phyloP scores from a whole-genome alignment of 1,139 yeast species.

The Oligophagozyma castellii region DNA sequence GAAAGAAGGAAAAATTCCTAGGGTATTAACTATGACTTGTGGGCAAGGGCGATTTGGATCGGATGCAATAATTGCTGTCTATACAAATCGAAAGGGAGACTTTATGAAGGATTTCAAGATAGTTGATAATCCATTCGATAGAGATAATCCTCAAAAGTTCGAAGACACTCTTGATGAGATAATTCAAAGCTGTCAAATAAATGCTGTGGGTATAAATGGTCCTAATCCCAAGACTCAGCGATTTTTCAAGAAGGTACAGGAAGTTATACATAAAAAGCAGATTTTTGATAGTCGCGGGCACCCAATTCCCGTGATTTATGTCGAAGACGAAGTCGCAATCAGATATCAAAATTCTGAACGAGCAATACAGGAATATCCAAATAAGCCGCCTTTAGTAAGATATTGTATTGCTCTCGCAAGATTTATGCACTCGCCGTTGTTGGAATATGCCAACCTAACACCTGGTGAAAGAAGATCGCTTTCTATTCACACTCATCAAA shows the following conservation, averaged over 20 bases:
- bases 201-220: slow-evolving; percentile 83
- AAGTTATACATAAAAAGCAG: slow-evolving; percentile 44
- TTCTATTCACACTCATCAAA: slow-evolving; percentile 64
- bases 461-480: slow-evolving; percentile 53
- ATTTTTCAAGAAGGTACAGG: slow-evolving; percentile 43
- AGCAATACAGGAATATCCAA: slow-evolving; percentile 73
- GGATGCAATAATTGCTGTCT: slow-evolving; percentile 79
- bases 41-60: slow-evolving; percentile 73
- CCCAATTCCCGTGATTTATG: slow-evolving; percentile 48
- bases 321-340: slow-evolving; percentile 87
- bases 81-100: slow-evolving; percentile 68
- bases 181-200: slow-evolving; percentile 48
- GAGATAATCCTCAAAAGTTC: slow-evolving; percentile 35
- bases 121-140: slow-evolving; percentile 47
- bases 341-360: slow-evolving; percentile 71
- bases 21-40: slow-evolving; percentile 67
- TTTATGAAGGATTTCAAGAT: slow-evolving; percentile 67
- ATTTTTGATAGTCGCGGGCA: slow-evolving; percentile 38
- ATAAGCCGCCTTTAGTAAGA: slow-evolving; percentile 66
- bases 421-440: slow-evolving; percentile 77
- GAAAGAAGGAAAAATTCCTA: slow-evolving; percentile 72
- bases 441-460: slow-evolving; percentile 76
- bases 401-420: slow-evolving; percentile 86
- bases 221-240: slow-evolving; percentile 61
- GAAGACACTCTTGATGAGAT: slow-evolving; percentile 46